These are phyloP conservation scores for Polyporus tsugae DNA, from an alignment of 1,284 basidiomycete species.

Conservation along the genomic window DNA sequence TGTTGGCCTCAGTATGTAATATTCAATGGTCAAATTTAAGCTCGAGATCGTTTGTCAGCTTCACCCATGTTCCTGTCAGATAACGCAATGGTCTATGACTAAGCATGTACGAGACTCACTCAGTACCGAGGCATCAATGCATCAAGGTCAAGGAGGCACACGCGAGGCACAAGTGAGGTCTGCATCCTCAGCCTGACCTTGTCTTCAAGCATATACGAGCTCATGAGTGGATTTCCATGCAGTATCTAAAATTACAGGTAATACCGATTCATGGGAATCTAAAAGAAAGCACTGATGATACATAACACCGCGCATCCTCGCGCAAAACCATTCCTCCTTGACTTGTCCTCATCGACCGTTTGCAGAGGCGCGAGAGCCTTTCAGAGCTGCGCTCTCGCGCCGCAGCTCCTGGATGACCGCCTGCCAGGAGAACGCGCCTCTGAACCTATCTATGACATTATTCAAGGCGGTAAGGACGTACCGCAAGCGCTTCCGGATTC, in stretches of 20 bases:
- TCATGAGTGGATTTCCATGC: not conserved
- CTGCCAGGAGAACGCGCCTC: constrained; percentile 45
- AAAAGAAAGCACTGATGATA: not conserved
- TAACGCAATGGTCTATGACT: not conserved
- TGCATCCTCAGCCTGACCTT: not conserved
- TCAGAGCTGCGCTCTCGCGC: constrained; percentile 60
- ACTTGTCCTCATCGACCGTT: constrained; percentile 26
- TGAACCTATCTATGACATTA: not conserved
- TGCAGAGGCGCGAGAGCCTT: constrained; percentile 31
- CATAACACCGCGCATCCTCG: not conserved
- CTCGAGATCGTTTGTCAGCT: not conserved
- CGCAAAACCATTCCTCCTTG: not conserved
- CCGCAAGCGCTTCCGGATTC: constrained; percentile 87
- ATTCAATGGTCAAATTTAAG: no score
- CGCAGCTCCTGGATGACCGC: constrained; percentile 80
- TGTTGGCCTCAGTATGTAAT: not conserved
- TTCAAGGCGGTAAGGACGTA: constrained; percentile 47
- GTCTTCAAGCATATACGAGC: no score
- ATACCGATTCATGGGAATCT: not conserved
- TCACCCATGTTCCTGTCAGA: not conserved
- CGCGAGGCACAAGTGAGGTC: not conserved
- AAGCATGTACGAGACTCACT: not conserved
- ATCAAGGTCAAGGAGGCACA: not conserved
- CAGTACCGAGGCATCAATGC: no score
- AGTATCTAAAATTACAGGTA: not conserved